These are phyloP conservation scores for Plectranthus barbatus DNA, from an alignment of 257 asterid species.

Conservation along the genomic window DNA sequence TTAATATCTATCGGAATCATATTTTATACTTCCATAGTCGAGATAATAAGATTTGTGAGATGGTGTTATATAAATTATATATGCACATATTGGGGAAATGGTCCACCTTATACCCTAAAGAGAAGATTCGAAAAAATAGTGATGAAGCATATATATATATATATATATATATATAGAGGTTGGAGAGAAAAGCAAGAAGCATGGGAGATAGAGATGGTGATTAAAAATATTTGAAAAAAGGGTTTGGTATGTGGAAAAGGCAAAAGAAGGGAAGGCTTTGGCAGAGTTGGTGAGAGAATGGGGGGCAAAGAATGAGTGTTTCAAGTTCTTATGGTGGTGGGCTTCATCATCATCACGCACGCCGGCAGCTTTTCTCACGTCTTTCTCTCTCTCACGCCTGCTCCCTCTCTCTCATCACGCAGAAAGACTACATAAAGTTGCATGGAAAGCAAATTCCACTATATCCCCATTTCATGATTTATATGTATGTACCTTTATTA, in stretches of 20 bases:
- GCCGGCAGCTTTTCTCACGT: conserved; percentile 74
- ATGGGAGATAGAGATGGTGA: conserved; percentile 15
- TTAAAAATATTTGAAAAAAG: conserved; percentile 1
- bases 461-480: conserved; percentile 21
- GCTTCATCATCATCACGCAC: conserved; percentile 58
- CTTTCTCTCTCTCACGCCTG: conserved; percentile 26
- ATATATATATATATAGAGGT: too few relatives aligned
- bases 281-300: conserved; percentile 52
- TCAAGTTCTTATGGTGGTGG: conserved; percentile 14
- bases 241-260: conserved; percentile 1
- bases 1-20: too few relatives aligned
- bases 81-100: too few relatives aligned
- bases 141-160: too few relatives aligned
- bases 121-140: too few relatives aligned
- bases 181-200: too few relatives aligned
- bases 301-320: conserved; percentile 50
- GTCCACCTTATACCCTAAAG: too few relatives aligned
- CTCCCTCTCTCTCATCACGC: background rate
- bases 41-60: too few relatives aligned
- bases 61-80: too few relatives aligned
- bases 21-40: too few relatives aligned
- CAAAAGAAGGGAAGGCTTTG: conserved; percentile 6
- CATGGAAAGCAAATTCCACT: conserved; percentile 29
- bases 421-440: conserved; percentile 15
- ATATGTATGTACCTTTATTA: background rate